A percentile compares a stretch with the other conserved stretches of the same genome.
phyloP scores from a whole-genome alignment of 176 grass and related monocot species.

The Musa itinerans region DNA sequence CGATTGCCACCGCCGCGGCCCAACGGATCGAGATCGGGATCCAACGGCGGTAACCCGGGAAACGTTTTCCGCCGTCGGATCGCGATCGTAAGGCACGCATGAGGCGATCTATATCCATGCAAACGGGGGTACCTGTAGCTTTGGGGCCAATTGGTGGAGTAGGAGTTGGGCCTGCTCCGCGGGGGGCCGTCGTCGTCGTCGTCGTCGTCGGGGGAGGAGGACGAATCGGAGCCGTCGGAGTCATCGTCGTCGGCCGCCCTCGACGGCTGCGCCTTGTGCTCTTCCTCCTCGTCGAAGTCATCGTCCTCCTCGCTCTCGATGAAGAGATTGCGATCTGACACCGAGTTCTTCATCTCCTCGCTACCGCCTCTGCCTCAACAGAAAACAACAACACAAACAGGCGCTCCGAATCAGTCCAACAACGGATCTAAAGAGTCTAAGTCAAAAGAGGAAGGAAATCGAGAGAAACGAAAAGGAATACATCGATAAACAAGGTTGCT shows the following conservation, averaged over 20 bases:
- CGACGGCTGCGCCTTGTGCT: neutral
- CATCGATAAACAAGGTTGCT: no score
- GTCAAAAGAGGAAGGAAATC: no score
- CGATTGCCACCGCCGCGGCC: neutral
- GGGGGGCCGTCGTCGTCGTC: neutral
- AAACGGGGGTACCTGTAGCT: slow-evolving; percentile 66
- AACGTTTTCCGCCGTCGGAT: neutral
- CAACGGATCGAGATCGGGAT: neutral
- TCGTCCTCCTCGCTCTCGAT: slow-evolving; percentile 59
- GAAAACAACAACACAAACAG: no score
- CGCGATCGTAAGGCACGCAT: neutral
- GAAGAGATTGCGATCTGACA: slow-evolving; percentile 46
- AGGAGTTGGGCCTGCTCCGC: slow-evolving; percentile 55
- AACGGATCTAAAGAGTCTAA: no score
- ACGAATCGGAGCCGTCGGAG: slow-evolving; percentile 28
- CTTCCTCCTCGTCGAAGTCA: slow-evolving; percentile 17
- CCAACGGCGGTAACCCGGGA: neutral
- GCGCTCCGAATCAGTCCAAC: no score
- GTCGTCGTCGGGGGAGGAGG: slow-evolving; percentile 27
- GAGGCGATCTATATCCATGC: neutral
- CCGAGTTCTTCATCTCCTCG: slow-evolving; percentile 42
- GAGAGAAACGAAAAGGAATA: no score
- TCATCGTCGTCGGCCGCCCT: neutral
- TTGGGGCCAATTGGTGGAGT: slow-evolving; percentile 81
- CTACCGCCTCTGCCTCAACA: neutral